Conservation (phyloP, 805 yeast genomes). For the Pichia paraexigua region DNA sequence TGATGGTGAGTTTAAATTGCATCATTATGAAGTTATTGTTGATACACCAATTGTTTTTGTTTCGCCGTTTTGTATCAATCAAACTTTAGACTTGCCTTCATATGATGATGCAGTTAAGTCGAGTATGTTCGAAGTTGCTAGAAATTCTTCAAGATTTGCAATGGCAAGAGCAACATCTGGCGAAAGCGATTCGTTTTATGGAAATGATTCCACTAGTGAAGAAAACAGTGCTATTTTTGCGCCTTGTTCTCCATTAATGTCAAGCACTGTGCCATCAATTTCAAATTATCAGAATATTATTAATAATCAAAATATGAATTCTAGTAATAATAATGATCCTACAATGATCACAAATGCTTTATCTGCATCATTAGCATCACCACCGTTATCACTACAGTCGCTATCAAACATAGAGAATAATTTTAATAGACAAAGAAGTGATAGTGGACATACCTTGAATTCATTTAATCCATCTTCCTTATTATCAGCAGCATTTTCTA, state of each 20-base stretch:
- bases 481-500: constrained; percentile 8
- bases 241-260: constrained; percentile 39
- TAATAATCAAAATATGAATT: not conserved
- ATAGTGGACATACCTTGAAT: not conserved
- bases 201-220: constrained; percentile 6
- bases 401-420: constrained; percentile 1
- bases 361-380: constrained; percentile 12
- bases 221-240: constrained; percentile 36
- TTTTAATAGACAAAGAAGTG: not conserved
- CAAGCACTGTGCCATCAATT: constrained; percentile 16
- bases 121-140: constrained; percentile 12
- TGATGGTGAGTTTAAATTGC: constrained; percentile 38
- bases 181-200: constrained; percentile 3
- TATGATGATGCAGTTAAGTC: constrained; percentile 26
- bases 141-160: constrained; percentile 6
- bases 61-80: constrained; percentile 32
- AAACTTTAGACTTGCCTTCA: constrained; percentile 34
- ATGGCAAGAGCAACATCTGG: constrained; percentile 1
- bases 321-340: not conserved
- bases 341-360: constrained; percentile 28
- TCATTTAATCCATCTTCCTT: constrained; percentile 3
- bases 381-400: not conserved
- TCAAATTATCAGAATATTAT: not conserved
- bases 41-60: constrained; percentile 63
- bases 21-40: constrained; percentile 73